These are phyloP conservation scores for Neopestalotiopsis clavispora DNA, from an alignment of 2,329 filamentous ascomycete species.

Conservation along the genomic window DNA sequence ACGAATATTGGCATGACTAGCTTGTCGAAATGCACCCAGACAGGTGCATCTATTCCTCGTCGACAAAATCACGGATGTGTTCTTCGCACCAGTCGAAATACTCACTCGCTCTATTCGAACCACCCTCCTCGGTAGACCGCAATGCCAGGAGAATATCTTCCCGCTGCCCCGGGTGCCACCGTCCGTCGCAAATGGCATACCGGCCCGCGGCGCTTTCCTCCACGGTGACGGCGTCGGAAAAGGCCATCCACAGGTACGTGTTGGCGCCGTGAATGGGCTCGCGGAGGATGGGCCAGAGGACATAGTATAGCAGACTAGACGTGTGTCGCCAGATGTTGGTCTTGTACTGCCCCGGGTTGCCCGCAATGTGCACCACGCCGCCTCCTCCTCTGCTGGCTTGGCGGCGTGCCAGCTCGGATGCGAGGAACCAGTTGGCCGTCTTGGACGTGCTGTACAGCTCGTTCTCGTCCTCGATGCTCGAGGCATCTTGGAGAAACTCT, in stretches of 20 bases:
- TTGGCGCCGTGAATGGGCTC: constrained; percentile 24
- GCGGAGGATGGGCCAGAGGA: constrained; percentile 4
- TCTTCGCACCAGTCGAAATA: constrained; percentile 28
- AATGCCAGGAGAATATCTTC: constrained; percentile 25
- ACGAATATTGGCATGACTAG: too few relatives aligned
- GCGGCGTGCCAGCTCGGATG: constrained; percentile 27
- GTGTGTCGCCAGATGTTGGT: constrained; percentile 24
- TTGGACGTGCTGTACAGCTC: constrained; percentile 28
- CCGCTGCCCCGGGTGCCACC: constrained; percentile 30
- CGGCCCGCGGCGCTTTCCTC: constrained; percentile 24
- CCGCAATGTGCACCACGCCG: constrained; percentile 22
- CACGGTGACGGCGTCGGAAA: constrained; percentile 25
- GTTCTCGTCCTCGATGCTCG: constrained; percentile 17
- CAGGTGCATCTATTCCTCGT: background rate
- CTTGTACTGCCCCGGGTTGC: constrained; percentile 25
- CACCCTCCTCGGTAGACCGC: constrained; percentile 21
- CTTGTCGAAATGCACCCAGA: too few relatives aligned
- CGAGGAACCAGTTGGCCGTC: constrained; percentile 27
- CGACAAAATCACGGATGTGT: background rate
- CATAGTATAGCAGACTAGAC: background rate
- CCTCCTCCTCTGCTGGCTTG: constrained; percentile 16
- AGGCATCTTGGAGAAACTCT: constrained; percentile 21
- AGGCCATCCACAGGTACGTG: constrained; percentile 31
- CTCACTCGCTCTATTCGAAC: constrained; percentile 25
- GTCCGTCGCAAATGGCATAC: constrained; percentile 28